Conservation (phyloP, 768 basidiomycete species). For the Amanita subjunquillea region DNA sequence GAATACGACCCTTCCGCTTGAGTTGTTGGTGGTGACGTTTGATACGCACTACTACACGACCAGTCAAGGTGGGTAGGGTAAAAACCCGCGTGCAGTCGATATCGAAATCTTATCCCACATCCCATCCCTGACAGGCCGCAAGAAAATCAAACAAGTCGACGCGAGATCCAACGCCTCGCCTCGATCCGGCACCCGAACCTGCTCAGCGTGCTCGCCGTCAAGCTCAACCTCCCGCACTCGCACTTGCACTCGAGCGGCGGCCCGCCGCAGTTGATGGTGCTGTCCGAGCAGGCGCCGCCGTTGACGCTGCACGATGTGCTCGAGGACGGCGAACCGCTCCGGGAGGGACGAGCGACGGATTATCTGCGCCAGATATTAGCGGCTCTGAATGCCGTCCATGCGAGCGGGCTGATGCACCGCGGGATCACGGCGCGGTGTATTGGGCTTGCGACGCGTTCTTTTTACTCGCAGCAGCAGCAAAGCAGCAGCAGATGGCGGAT, state of each 20-base stretch:
- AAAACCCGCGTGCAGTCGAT: no score
- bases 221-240: conserved; percentile 41
- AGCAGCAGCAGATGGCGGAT: no score
- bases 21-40: conserved; percentile 60
- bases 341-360: conserved; percentile 66
- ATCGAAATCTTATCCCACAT: background rate
- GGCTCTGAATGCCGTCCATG: conserved; percentile 59
- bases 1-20: conserved; percentile 45
- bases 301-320: conserved; percentile 64
- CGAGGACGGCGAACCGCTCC: conserved; percentile 67
- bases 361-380: conserved; percentile 67
- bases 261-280: conserved; percentile 47
- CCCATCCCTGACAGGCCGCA: conserved; percentile 32
- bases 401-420: conserved; percentile 58
- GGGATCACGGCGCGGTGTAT: conserved; percentile 51
- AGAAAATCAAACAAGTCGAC: conserved; percentile 57
- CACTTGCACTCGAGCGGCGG: conserved; percentile 13
- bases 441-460: conserved; percentile 34
- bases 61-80: conserved; percentile 34
- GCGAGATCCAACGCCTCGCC: conserved; percentile 53
- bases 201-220: conserved; percentile 57
- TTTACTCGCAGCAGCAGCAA: background rate
- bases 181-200: conserved; percentile 56
- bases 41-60: conserved; percentile 58
- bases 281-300: conserved; percentile 63